A percentile compares a stretch with the other conserved stretches of the same genome.
phyloP scores from a whole-genome alignment of 23 red algal species.

The Gracilariopsis chorda region DNA sequence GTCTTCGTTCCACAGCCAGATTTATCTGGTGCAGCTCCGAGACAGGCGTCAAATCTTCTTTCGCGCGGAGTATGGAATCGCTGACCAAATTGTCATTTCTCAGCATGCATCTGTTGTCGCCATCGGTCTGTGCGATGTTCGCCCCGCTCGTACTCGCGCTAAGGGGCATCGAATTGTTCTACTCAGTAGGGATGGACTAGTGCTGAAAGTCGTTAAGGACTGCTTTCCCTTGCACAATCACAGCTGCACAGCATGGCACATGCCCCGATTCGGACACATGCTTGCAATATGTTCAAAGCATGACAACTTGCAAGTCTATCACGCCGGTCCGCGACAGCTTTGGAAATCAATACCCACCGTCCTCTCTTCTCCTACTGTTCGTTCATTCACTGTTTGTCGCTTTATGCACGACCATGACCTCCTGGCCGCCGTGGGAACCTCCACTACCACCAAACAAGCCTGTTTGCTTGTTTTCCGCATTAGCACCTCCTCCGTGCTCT shows the following conservation, averaged over 20 bases:
- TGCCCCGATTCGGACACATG: background rate
- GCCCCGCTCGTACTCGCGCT: background rate
- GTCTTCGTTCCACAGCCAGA: background rate
- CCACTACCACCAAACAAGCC: background rate
- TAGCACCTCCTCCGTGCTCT: background rate
- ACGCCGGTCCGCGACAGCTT: background rate
- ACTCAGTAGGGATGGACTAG: background rate
- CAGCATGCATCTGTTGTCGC: background rate
- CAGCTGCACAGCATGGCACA: constrained; percentile 11
- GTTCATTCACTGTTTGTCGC: background rate
- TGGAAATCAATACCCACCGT: background rate
- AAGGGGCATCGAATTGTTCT: background rate
- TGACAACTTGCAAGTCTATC: background rate
- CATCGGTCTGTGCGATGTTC: background rate
- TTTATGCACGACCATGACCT: background rate
- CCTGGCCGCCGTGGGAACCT: background rate
- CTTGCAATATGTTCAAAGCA: background rate
- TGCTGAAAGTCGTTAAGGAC: background rate
- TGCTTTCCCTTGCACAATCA: background rate
- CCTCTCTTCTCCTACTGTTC: background rate
- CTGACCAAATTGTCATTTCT: background rate
- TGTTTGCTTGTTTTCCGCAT: background rate
- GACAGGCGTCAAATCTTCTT: background rate
- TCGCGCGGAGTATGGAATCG: background rate
- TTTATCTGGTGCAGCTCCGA: background rate